Evolutionary conservation across 148 eudicot species (phyloP).

Genomic region (Simmondsia chinensis): DNA sequence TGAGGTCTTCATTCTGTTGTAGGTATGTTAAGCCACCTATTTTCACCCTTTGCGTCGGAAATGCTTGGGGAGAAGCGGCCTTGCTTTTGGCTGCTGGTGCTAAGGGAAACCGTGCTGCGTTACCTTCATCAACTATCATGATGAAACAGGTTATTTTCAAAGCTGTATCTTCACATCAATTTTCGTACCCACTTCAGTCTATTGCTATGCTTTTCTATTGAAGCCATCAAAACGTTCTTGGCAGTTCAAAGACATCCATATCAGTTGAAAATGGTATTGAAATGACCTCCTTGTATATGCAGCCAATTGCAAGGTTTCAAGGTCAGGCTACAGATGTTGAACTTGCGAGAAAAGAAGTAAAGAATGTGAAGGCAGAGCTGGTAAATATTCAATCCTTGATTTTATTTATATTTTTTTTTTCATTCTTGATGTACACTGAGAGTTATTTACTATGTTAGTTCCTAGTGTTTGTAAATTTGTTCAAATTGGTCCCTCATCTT

Average conservation of each 20-base stretch:
- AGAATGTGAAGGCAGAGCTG: conserved; percentile 60
- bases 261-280: not conserved
- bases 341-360: conserved; percentile 58
- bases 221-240: not conserved
- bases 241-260: conserved; percentile 6
- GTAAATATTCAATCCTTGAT: conserved; percentile 28
- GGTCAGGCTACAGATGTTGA: conserved; percentile 92
- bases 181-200: too few species aligned
- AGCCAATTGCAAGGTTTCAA: conserved; percentile 87
- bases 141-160: conserved; percentile 53
- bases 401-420: not conserved
- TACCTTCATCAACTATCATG: conserved; percentile 96
- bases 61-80: conserved; percentile 99
- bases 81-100: conserved; percentile 93
- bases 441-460: not conserved
- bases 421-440: not conserved
- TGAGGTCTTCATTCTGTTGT: conserved; percentile 8
- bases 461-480: too few species aligned
- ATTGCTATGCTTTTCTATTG: too few species aligned
- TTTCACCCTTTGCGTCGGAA: conserved; percentile 85
- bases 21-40: conserved; percentile 78
- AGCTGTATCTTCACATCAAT: too few species aligned
- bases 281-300: conserved; percentile 18
- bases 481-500: too few species aligned
- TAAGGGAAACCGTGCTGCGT: conserved; percentile 88